Base-by-base conservation (phyloP, 2,329 filamentous ascomycete species). In the Colletotrichum somersetense region DNA sequence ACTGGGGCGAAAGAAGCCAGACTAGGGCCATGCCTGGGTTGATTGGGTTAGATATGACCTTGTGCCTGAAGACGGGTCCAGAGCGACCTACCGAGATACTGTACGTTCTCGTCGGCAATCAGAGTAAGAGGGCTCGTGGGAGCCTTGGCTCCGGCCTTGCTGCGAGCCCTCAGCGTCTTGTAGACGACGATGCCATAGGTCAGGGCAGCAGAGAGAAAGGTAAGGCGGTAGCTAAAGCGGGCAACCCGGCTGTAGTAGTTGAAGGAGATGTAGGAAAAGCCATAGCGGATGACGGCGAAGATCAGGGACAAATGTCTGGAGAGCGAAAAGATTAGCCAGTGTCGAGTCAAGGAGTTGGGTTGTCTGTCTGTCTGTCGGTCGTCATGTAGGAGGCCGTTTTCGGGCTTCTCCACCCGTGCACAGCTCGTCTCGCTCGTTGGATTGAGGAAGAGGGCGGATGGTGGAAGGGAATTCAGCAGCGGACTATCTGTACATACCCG, bases 101-200 rank as follows among this genome's bases (percentile, higher is more conserved):
- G 96, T 64, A 99, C 94, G 83, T 99, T 99, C 88, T 99, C 96
- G 81, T 99, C 96, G 16, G 90, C 87, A 68, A 92, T 86, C 75
- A 97, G 85, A 73, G 91, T 89, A 71, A 96, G 66, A 61, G 88
- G 82, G 71, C 92, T 89, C 63, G 81, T 80, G 50, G 83, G 89
- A 77, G 91, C 82, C 80, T 86, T 91, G 73, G 86, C 90, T 75
- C 92, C 91, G 62, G 91, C 87, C 88, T 94, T 93, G 77, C 93
- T 89, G 76, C 94, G 92, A 77, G 95, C 94, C 76, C 95, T 91
- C 86, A 95, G 94, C 71, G 94, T 95, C 90, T 99, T 99, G 89
- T 97, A 98, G 74, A 99, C 96, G 62, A 99, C 96, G 76, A 99
- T 98, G 76, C 96, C 96, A 83, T 99, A 99, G 14, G 96, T 98